Evolutionary conservation across 2,329 filamentous ascomycete species (phyloP).

Genomic region (Cadophora luteo-olivacea): DNA sequence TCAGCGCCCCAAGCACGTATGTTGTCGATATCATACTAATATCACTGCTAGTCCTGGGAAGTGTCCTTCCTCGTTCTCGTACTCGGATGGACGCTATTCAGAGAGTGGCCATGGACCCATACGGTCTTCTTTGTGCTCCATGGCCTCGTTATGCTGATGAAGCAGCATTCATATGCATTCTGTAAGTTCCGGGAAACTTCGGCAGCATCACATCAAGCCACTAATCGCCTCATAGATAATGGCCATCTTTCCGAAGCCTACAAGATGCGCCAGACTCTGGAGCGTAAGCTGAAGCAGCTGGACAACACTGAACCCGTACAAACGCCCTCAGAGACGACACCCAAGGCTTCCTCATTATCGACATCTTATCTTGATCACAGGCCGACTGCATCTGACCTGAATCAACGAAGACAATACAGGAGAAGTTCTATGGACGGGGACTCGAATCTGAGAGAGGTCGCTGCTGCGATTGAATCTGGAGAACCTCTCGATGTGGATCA

Average conservation of each 20-base stretch:
- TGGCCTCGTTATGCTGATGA: conserved; percentile 80
- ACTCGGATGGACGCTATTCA: conserved; percentile 69
- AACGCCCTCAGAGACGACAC: conserved; percentile 51
- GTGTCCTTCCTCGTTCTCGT: conserved; percentile 65
- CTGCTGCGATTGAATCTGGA: conserved; percentile 65
- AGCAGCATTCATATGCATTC: conserved; percentile 81
- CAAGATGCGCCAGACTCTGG: conserved; percentile 54
- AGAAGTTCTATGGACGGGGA: conserved; percentile 30
- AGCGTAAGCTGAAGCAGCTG: conserved; percentile 60
- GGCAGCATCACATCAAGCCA: not conserved
- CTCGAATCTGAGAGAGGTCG: conserved; percentile 64
- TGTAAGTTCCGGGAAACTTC: conserved; percentile 46
- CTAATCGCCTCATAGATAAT: conserved; percentile 56
- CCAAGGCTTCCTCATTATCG: conserved; percentile 50
- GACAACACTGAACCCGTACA: conserved; percentile 57
- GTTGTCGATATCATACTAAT: not conserved
- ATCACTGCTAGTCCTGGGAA: conserved; percentile 67
- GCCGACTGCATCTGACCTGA: conserved; percentile 50
- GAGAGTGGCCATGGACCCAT: conserved; percentile 85
- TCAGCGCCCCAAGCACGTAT: conserved; percentile 44
- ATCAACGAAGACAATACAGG: conserved; percentile 51
- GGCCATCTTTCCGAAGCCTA: conserved; percentile 71
- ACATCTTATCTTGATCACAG: conserved; percentile 53
- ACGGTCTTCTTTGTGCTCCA: conserved; percentile 80
- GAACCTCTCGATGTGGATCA: conserved; percentile 67